Conservation (phyloP, 2,329 filamentous ascomycete genomes). For the Penicillium olsonii region DNA sequence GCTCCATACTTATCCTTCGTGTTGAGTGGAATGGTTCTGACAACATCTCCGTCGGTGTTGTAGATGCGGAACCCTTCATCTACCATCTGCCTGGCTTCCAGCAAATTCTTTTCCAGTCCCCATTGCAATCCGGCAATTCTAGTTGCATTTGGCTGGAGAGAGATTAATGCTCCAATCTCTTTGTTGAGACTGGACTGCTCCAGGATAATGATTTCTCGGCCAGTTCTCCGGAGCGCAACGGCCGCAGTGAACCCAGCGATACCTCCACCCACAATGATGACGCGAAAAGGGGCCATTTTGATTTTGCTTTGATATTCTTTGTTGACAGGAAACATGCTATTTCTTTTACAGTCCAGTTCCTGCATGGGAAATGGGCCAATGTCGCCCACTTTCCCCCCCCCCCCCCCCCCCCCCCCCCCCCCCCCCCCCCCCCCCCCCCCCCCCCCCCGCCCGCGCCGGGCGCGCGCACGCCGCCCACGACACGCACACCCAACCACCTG, state of each 20-base stretch:
- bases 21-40: slow-evolving; percentile 19
- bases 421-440: slow-evolving; percentile 16
- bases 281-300: slow-evolving; percentile 34
- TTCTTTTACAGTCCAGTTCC: background rate
- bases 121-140: slow-evolving; percentile 40
- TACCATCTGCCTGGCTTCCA: slow-evolving; percentile 13
- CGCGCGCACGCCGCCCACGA: no score
- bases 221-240: slow-evolving; percentile 28
- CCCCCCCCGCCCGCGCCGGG: no score
- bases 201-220: slow-evolving; percentile 24
- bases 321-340: background rate
- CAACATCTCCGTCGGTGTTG: slow-evolving; percentile 22
- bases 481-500: no score
- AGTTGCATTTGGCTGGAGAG: slow-evolving; percentile 41
- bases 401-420: slow-evolving; percentile 16
- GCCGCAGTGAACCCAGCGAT: slow-evolving; percentile 38
- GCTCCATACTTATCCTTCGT: slow-evolving; percentile 21
- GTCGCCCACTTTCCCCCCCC: slow-evolving; percentile 3
- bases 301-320: background rate
- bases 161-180: slow-evolving; percentile 54
- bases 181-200: slow-evolving; percentile 31
- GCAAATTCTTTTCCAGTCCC: slow-evolving; percentile 11
- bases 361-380: background rate
- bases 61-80: slow-evolving; percentile 29
- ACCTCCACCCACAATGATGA: slow-evolving; percentile 54